Conservation (phyloP, 768 basidiomycete genomes). For the Wakefieldia striispora region DNA sequence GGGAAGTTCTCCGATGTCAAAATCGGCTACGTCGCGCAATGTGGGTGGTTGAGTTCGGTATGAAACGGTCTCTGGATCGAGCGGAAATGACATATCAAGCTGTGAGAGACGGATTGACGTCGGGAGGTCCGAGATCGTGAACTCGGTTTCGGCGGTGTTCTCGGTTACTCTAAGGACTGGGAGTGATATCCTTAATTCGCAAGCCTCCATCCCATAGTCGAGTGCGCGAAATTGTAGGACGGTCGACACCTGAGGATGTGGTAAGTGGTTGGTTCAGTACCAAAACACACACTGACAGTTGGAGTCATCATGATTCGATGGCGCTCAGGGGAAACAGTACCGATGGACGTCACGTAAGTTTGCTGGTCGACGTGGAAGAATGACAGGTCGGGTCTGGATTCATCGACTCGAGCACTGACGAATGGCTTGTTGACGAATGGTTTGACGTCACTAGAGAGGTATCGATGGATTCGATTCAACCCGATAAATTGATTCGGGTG, state of each 20-base stretch:
- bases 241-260: background rate
- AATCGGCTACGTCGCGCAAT: conserved; percentile 1
- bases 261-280: background rate
- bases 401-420: conserved; percentile 2
- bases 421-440: conserved; percentile 7
- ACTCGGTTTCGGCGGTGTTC: background rate
- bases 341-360: background rate
- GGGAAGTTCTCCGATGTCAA: background rate
- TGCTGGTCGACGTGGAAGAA: conserved; percentile 1
- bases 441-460: conserved; percentile 5
- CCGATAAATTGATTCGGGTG: conserved; percentile 31
- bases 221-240: conserved; percentile 5
- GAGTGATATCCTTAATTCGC: conserved; percentile 2
- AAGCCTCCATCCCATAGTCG: conserved; percentile 6
- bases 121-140: conserved; percentile 1
- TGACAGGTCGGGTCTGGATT: background rate
- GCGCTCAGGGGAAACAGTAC: conserved; percentile 2
- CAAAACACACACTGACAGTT: background rate
- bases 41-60: conserved; percentile 2
- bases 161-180: background rate
- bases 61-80: conserved; percentile 1
- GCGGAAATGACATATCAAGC: conserved; percentile 1
- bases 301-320: background rate
- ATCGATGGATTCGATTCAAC: conserved; percentile 20
- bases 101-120: background rate